Base-by-base conservation (phyloP, 1,139 yeast genomes). In the Keqinozyma sinolaborantium region DNA sequence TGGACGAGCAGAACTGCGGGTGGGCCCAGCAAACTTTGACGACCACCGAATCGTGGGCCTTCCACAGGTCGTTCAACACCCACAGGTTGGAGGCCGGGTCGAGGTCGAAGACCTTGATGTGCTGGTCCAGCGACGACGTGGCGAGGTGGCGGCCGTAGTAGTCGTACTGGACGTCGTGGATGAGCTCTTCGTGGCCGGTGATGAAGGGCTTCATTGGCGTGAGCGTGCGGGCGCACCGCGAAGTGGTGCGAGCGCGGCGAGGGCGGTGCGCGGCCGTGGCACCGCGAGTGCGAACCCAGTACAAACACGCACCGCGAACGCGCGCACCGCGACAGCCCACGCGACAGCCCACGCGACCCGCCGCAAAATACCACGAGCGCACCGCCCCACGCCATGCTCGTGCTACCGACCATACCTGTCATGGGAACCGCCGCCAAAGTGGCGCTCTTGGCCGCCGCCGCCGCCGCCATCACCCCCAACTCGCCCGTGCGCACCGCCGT, bases 41-140 rank as follows among this genome's bases (percentile, higher is more conserved):
- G 19, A 92, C 75, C 42, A 90, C 79, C 5, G 95, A 82, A 47
- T 92, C 96, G 53, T 92, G 98, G 1, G 97, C 97, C 46, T 84
- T 84, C 95, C 96, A 90, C 41, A 84, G 80, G 56, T 88, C 96
- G 45, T 81, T 79, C 34, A 83, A 59, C 11, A 75, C 76, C 97
- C 97, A 90, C 19, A 78, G 73, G 19, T 66, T 62, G 5, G 75
- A 58, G 16, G 63, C 42, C 10, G 76, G 56, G 45, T 79, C 85
- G 30, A 82, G 60, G 51, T 83, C 92, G 55, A 87, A 90, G 24
- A 90, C 90, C 50, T 86, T 86, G 41, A 90, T 77, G 50, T 85
- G 94, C 48, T 88, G 96, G 56, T 90, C 97, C 0, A 95, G 83
- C 6, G 95, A 85, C 36, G 94, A 88, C 0, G 96, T 88, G 6